A percentile compares a stretch with the other conserved stretches of the same genome.
phyloP scores from a whole-genome alignment of 2,329 filamentous ascomycete genomes.

The Didymella keratinophila region DNA sequence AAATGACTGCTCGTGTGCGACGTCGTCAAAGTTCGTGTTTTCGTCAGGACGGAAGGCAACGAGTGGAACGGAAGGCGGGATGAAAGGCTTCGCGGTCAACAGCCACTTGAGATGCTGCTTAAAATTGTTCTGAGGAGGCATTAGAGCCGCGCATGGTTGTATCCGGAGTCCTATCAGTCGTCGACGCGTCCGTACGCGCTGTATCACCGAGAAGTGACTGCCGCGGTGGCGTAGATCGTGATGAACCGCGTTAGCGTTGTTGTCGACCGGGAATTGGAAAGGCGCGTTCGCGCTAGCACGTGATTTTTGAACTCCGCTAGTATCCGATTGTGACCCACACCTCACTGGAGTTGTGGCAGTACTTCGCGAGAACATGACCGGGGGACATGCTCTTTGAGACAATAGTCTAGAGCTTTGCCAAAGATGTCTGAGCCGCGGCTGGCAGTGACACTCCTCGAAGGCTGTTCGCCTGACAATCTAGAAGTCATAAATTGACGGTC shows the following conservation, averaged over 20 bases:
- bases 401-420: neutral
- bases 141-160: slow-evolving; percentile 46
- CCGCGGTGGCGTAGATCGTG: slow-evolving; percentile 35
- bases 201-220: slow-evolving; percentile 17
- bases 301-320: slow-evolving; percentile 23
- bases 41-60: slow-evolving; percentile 42
- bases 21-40: slow-evolving; percentile 32
- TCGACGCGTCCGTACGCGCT: slow-evolving; percentile 34
- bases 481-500: neutral
- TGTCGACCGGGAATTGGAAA: slow-evolving; percentile 17
- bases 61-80: slow-evolving; percentile 48
- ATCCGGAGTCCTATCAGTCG: slow-evolving; percentile 19
- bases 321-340: slow-evolving; percentile 7
- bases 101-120: slow-evolving; percentile 59
- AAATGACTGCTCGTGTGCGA: slow-evolving; percentile 25
- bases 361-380: slow-evolving; percentile 10
- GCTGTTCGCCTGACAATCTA: neutral
- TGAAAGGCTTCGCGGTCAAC: slow-evolving; percentile 54
- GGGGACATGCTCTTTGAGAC: neutral
- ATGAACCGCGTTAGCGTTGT: slow-evolving; percentile 28
- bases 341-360: slow-evolving; percentile 12
- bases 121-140: slow-evolving; percentile 59
- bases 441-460: neutral
- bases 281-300: slow-evolving; percentile 31
- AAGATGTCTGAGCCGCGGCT: neutral